Percentiles rank a stretch among this genome's conserved stretches.
Conservation (phyloP, 495 filamentous ascomycete species). For the Neurospora sp. region DNA sequence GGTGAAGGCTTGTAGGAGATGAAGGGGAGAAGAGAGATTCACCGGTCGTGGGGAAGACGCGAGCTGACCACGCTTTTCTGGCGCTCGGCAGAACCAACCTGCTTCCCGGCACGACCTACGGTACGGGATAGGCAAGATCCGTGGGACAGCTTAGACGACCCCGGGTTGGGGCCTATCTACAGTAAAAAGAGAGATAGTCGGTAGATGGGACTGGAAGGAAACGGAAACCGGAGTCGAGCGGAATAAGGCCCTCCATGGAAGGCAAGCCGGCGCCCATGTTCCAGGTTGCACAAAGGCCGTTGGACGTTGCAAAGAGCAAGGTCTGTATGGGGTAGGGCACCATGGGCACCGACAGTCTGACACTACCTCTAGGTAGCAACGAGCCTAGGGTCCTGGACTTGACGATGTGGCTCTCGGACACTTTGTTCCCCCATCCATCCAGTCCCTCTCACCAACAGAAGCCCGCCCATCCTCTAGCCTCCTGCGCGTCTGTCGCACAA, state of each 20-base stretch:
- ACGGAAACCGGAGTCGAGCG: not conserved
- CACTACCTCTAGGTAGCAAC: not conserved
- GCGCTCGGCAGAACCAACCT: not conserved
- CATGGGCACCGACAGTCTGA: not conserved
- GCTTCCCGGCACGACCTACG: not conserved
- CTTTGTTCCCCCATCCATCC: not conserved
- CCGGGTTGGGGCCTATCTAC: not conserved
- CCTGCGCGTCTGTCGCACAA: conserved; percentile 7
- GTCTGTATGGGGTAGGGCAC: not conserved
- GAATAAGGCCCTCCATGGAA: not conserved
- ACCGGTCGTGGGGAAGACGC: conserved; percentile 24
- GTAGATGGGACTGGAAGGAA: not conserved
- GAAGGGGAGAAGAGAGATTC: conserved; percentile 21
- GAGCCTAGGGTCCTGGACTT: not conserved
- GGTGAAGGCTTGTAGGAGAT: conserved; percentile 20
- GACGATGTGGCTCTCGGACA: not conserved
- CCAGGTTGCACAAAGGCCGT: not conserved
- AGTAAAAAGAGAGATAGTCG: not conserved
- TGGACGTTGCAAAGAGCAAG: not conserved
- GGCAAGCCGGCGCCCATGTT: not conserved
- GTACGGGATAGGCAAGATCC: not conserved
- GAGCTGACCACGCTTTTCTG: conserved; percentile 11
- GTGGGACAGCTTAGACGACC: not conserved
- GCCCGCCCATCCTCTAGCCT: conserved; percentile 6
- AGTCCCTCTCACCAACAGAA: not conserved